Conservation (phyloP, 257 asterid species). For the Forsythia viridissima region DNA sequence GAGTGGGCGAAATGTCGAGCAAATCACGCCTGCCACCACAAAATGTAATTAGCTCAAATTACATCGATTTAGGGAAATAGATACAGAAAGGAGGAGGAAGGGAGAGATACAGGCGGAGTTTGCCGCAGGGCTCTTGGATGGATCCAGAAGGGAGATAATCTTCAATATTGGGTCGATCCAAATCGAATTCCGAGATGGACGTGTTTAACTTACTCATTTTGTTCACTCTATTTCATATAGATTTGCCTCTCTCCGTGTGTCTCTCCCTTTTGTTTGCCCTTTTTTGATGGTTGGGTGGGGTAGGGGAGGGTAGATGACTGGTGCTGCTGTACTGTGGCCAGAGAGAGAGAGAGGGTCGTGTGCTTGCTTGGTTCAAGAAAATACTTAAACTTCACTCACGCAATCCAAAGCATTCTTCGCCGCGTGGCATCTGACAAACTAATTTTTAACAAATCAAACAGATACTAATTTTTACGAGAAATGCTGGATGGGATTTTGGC, state of each 20-base stretch:
- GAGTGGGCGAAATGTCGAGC: slow-evolving; percentile 91
- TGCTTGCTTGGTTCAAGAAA: not conserved
- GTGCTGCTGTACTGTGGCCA: not conserved
- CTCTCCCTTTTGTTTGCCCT: too few species aligned
- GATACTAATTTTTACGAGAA: too few species aligned
- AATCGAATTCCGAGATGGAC: slow-evolving; percentile 80
- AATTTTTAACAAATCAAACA: too few species aligned
- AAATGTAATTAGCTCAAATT: not conserved
- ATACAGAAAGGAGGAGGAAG: not conserved
- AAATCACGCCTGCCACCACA: slow-evolving; percentile 70
- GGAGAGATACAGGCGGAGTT: slow-evolving; percentile 65
- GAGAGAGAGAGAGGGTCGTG: not conserved
- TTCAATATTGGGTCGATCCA: slow-evolving; percentile 89
- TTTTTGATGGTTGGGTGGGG: not conserved
- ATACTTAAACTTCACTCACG: not conserved
- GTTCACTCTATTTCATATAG: not conserved
- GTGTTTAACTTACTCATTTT: slow-evolving; percentile 47
- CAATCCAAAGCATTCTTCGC: not conserved
- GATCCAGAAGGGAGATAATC: slow-evolving; percentile 89
- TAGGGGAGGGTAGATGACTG: not conserved
- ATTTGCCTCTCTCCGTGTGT: not conserved
- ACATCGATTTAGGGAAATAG: not conserved
- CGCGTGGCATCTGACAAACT: not conserved
- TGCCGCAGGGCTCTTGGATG: slow-evolving; percentile 77
- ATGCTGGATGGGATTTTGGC: too few species aligned